These are phyloP conservation scores for Farysia itapuensis DNA, from an alignment of 1,284 basidiomycete species.

Conservation along the genomic window DNA sequence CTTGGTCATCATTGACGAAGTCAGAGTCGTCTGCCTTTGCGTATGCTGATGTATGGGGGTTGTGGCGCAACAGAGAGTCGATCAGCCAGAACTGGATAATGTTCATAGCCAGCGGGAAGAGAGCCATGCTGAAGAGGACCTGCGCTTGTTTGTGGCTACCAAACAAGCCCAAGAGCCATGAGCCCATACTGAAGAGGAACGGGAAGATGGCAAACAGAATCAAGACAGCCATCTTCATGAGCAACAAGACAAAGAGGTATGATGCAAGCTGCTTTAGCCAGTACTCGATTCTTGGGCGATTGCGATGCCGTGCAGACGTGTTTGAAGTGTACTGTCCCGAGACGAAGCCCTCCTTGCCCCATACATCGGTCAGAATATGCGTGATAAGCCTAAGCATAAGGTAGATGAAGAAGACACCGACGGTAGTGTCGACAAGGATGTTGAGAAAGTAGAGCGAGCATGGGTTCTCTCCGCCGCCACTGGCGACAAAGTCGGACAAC, in stretches of 20 bases:
- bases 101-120: slow-evolving; percentile 90
- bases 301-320: slow-evolving; percentile 2
- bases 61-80: slow-evolving; percentile 53
- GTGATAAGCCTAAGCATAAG: slow-evolving; percentile 73
- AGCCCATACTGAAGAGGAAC: slow-evolving; percentile 72
- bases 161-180: slow-evolving; percentile 81
- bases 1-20: no score
- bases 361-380: slow-evolving; percentile 69
- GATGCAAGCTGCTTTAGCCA: slow-evolving; percentile 83
- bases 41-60: slow-evolving; percentile 44
- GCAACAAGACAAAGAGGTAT: slow-evolving; percentile 74
- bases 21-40: no score
- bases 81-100: slow-evolving; percentile 58
- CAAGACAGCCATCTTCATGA: slow-evolving; percentile 86
- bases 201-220: slow-evolving; percentile 69
- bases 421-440: slow-evolving; percentile 88
- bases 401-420: slow-evolving; percentile 85
- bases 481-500: slow-evolving; percentile 41
- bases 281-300: slow-evolving; percentile 61
- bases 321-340: slow-evolving; percentile 73
- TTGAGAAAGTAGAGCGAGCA: slow-evolving; percentile 79
- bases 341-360: slow-evolving; percentile 74
- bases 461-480: slow-evolving; percentile 42
- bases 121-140: slow-evolving; percentile 71
- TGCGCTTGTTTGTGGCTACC: slow-evolving; percentile 62